These are phyloP conservation scores for Trichosporon coremiiforme DNA, from an alignment of 1,284 basidiomycete genomes.

Conservation along the genomic window DNA sequence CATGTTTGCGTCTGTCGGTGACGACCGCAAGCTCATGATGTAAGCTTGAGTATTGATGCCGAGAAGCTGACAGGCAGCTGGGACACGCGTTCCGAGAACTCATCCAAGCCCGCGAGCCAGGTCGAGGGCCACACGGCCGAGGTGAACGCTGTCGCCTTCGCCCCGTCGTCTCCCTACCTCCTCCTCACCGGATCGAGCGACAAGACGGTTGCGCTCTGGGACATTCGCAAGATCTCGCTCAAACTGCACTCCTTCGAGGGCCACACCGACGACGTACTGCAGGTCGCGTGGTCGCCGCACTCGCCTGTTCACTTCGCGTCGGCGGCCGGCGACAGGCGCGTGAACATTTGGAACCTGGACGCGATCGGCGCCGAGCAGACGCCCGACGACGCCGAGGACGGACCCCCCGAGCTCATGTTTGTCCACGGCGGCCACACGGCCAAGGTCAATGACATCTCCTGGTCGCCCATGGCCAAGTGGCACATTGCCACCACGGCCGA, in stretches of 20 bases:
- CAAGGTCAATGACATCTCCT: conserved; percentile 57
- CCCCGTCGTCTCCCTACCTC: conserved; percentile 79
- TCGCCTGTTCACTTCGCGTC: conserved; percentile 88
- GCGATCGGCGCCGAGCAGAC: conserved; percentile 95
- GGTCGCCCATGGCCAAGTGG: conserved; percentile 57
- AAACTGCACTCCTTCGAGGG: conserved; percentile 89
- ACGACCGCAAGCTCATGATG: conserved; percentile 93
- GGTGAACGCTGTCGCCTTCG: conserved; percentile 89
- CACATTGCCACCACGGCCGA: conserved; percentile 58
- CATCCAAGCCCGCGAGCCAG: conserved; percentile 69
- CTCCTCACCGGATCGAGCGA: conserved; percentile 91
- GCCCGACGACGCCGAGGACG: conserved; percentile 96
- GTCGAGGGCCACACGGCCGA: conserved; percentile 87
- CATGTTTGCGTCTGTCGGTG: conserved; percentile 93
- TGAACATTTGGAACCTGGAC: conserved; percentile 94
- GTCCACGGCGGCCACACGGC: conserved; percentile 74
- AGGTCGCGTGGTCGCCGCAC: conserved; percentile 93
- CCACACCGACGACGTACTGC: conserved; percentile 92
- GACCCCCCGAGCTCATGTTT: conserved; percentile 87
- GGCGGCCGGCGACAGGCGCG: conserved; percentile 85
- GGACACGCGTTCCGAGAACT: conserved; percentile 74
- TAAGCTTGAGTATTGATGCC: conserved; percentile 55
- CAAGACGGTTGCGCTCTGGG: conserved; percentile 90
- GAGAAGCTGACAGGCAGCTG: conserved; percentile 63
- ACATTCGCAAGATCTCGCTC: conserved; percentile 76